These are phyloP conservation scores for Leishmania guyanensis DNA, from an alignment of 208 protist genomes.

Conservation along the genomic window DNA sequence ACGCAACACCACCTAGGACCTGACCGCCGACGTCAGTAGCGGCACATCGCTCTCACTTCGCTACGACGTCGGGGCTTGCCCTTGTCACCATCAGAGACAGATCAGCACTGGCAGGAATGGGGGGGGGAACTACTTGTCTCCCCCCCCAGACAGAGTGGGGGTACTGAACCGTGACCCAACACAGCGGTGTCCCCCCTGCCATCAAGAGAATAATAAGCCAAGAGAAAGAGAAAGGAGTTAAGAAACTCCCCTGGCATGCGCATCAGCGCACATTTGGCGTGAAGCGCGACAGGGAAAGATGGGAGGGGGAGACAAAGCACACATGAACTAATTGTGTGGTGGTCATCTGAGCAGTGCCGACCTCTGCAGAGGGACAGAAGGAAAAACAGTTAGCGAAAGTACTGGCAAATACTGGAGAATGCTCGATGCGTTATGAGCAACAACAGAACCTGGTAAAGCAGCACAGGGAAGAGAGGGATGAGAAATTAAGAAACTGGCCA, in stretches of 20 bases:
- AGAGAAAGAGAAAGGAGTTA: background rate
- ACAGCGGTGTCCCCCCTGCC: background rate
- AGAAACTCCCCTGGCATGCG: background rate
- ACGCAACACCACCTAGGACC: background rate
- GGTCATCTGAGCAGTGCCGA: background rate
- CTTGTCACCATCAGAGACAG: background rate
- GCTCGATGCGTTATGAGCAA: background rate
- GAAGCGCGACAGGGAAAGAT: background rate
- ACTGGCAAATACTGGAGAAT: background rate
- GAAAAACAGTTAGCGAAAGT: background rate
- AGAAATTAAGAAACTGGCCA: too few species aligned
- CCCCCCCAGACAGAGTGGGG: background rate
- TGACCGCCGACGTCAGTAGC: background rate
- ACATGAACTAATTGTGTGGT: background rate
- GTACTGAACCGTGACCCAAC: background rate
- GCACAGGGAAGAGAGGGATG: background rate
- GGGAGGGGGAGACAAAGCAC: background rate
- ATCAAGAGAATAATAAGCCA: background rate
- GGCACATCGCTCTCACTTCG: background rate
- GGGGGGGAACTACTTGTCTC: background rate
- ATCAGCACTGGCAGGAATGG: background rate
- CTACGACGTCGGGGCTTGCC: background rate
- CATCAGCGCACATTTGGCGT: background rate
- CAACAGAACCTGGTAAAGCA: background rate
- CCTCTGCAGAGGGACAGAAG: background rate